A percentile compares a stretch with the other conserved stretches of the same genome.
These are phyloP conservation scores for Sordariomycetes sp. DNA, from an alignment of 2,329 filamentous ascomycete genomes.

Conservation along the genomic window DNA sequence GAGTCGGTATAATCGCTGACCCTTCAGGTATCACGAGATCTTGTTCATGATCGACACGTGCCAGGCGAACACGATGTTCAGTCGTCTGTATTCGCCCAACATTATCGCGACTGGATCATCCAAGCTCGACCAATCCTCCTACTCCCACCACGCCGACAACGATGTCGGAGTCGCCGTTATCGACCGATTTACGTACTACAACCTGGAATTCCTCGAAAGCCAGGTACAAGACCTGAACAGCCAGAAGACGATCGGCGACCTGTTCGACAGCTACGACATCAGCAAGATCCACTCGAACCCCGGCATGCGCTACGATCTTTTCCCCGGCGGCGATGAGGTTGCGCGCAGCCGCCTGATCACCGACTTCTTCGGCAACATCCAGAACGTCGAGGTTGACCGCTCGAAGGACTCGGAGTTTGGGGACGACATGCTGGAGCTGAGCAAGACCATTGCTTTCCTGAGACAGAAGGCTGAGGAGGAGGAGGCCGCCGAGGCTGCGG, in stretches of 20 bases:
- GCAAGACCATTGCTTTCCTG: conserved; percentile 52
- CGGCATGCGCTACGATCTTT: conserved; percentile 91
- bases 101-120: conserved; percentile 97
- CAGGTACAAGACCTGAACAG: conserved; percentile 78
- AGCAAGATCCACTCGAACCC: conserved; percentile 90
- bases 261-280: conserved; percentile 95
- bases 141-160: conserved; percentile 96
- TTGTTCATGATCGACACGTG: conserved; percentile 99
- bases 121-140: conserved; percentile 90
- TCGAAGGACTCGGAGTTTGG: conserved; percentile 48
- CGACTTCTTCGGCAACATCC: conserved; percentile 97
- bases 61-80: conserved; percentile 99
- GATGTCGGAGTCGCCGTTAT: conserved; percentile 98
- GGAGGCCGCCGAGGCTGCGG: conserved; percentile 5
- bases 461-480: conserved; percentile 38
- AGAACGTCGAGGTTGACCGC: conserved; percentile 84
- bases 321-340: conserved; percentile 69
- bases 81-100: conserved; percentile 94
- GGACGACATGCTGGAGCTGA: conserved; percentile 71
- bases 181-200: conserved; percentile 97
- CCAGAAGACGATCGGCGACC: conserved; percentile 82
- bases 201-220: conserved; percentile 89
- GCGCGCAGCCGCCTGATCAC: conserved; percentile 77
- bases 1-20: conserved; percentile 1
- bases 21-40: conserved; percentile 76